These are phyloP conservation scores for Ceratobasidium sp. DNA, from an alignment of 1,284 basidiomycete genomes.

Conservation along the genomic window DNA sequence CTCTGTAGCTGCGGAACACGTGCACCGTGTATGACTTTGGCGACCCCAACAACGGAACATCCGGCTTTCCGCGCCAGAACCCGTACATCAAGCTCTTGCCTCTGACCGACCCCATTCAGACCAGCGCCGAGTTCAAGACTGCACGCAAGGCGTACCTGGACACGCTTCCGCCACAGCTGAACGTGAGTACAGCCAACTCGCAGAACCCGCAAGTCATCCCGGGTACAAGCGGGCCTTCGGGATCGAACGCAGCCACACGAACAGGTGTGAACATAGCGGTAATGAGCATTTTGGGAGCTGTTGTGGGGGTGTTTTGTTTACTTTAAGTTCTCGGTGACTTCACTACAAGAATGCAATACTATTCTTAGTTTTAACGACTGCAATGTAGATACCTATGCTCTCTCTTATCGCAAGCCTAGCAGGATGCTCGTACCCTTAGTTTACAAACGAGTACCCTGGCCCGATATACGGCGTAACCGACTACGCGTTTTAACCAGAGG, in stretches of 20 bases:
- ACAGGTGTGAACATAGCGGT: not conserved
- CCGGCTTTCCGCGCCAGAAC: not conserved
- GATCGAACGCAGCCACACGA: not conserved
- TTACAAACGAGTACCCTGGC: too few relatives aligned
- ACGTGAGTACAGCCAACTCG: slow-evolving; percentile 6
- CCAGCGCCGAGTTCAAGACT: not conserved
- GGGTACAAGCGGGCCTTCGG: not conserved
- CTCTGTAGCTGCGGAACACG: slow-evolving; percentile 13
- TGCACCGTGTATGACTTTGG: slow-evolving; percentile 20
- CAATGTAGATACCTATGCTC: too few relatives aligned
- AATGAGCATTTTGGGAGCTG: not conserved
- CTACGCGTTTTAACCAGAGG: too few relatives aligned
- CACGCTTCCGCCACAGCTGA: not conserved
- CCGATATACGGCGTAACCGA: too few relatives aligned
- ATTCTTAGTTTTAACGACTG: too few relatives aligned
- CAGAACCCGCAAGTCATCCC: slow-evolving; percentile 3
- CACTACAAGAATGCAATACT: too few relatives aligned
- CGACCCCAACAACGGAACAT: not conserved
- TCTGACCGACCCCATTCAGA: slow-evolving; percentile 5
- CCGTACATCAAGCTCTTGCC: slow-evolving; percentile 13
- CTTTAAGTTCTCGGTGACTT: not conserved
- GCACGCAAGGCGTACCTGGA: slow-evolving; percentile 12
- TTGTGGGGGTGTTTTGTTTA: not conserved
- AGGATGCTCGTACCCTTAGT: too few relatives aligned
- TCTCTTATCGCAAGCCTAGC: too few relatives aligned